A percentile compares a stretch with the other conserved stretches of the same genome.
phyloP scores from a whole-genome alignment of 495 filamentous ascomycete genomes.

The Clohesyomyces aquaticus region DNA sequence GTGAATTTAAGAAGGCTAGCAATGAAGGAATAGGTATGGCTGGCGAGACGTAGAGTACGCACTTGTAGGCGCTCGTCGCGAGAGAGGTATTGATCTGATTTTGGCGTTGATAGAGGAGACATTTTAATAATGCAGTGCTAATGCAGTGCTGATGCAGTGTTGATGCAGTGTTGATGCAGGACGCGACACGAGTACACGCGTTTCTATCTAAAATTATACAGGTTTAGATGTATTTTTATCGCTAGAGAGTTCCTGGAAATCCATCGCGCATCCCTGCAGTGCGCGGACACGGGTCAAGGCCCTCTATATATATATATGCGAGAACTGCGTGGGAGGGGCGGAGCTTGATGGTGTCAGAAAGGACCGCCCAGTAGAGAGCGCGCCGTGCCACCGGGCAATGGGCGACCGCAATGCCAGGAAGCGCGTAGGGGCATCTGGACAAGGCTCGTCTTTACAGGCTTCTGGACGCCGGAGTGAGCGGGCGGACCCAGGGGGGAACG shows the following conservation, averaged over 20 bases:
- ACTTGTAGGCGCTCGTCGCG: neutral
- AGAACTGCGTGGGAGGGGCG: constrained; percentile 11
- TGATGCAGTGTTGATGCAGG: too few species aligned
- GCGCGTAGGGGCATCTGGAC: constrained; percentile 9
- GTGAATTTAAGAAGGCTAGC: neutral
- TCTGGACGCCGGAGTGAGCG: neutral
- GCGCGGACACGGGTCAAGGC: neutral
- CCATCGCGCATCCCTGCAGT: neutral
- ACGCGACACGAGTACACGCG: neutral
- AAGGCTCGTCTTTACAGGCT: constrained; percentile 11
- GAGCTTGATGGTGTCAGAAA: constrained; percentile 9
- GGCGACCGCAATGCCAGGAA: constrained; percentile 11
- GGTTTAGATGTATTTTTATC: neutral
- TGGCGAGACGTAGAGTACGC: neutral
- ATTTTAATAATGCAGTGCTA: neutral
- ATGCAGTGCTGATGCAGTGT: too few species aligned
- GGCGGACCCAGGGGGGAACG: constrained; percentile 13
- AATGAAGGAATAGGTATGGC: neutral
- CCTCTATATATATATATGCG: neutral
- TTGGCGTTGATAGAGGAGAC: neutral
- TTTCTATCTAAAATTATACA: constrained; percentile 3
- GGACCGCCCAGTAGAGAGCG: constrained; percentile 8
- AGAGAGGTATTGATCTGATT: neutral
- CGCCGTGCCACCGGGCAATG: constrained; percentile 9
- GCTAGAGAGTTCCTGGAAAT: neutral